Percentiles rank a stretch among this genome's conserved stretches.
phyloP scores from a whole-genome alignment of 164 flowering plant species.

The Houttuynia cordata region DNA sequence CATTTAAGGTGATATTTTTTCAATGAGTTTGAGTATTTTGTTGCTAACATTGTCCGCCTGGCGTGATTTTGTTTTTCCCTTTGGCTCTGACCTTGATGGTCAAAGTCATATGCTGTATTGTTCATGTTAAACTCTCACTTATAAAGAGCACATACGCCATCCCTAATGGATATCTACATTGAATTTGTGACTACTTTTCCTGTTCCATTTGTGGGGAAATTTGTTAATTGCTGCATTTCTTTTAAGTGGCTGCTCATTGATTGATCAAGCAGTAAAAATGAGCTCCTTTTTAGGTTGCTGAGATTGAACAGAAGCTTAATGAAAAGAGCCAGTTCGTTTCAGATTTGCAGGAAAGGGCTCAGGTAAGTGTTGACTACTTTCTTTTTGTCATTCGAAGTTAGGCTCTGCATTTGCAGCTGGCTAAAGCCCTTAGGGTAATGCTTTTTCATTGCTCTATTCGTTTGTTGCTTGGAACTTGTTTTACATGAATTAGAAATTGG shows the following conservation, averaged over 20 bases:
- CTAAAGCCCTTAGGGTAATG: background rate
- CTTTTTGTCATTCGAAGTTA: background rate
- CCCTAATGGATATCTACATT: no score
- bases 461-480: background rate
- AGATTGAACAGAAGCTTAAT: conserved; percentile 36
- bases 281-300: conserved; percentile 32
- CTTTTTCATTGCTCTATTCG: background rate
- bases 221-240: no score
- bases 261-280: background rate
- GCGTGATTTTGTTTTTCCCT: no score
- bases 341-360: conserved; percentile 51
- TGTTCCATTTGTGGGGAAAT: no score
- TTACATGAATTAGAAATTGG: conserved; percentile 46
- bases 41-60: no score
- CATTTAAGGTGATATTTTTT: no score
- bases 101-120: no score
- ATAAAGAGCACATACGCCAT: no score
- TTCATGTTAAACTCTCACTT: no score
- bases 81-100: no score
- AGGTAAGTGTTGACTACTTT: conserved; percentile 30
- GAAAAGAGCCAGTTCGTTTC: conserved; percentile 30
- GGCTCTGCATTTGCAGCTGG: background rate
- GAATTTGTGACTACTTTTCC: no score
- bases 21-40: no score
- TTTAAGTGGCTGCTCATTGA: background rate